Evolutionary conservation across 192 early-diverging fungal species (phyloP), one percentile per base, ranked within the genome.

Genomic region (Martensiomyces pterosporus): DNA sequence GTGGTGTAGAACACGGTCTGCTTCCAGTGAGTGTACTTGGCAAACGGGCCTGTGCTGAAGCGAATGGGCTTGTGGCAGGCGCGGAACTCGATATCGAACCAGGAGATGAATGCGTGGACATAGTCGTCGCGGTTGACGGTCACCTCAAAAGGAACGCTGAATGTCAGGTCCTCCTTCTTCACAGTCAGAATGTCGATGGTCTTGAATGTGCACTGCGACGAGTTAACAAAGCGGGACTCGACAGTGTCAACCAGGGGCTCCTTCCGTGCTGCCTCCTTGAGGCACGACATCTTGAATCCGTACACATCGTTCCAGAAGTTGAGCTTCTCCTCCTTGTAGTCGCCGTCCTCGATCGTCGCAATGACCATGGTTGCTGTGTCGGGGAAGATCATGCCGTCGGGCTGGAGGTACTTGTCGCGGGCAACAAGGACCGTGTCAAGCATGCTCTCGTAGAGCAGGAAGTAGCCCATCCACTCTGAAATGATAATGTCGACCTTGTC

Each of bases 381-480:
- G 41, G 89, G 85, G 77, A 86, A 91, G 74, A 96, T 91, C 64
- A 96, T 79, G 51, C 96, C 96, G 29, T 77, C 86, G n/a, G 85
- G 82, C n/a, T 61, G 61, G 67, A 95, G 83, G 62, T 92, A 99
- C 40, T 82, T 77, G 77, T 99, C 94, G 47, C 97, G 82, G 9
- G 97, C 97, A 47, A 94, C 85, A 32, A 99, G 79, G 9, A 99
- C 93, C n/a, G 97, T 94, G 80, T 98, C 96, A 54, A 99, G 81
- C 97, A 99, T 99, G 64, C 90, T 87, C 79, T 99, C 94, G 75
- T 94, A 97, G 33, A 97, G 75, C 58, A 99, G 82, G 60, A 91
- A 93, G 78, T 99, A 99, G 18, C 97, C 97, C 97, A 99, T 99
- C 97, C 97, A 99, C 59, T 99, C 97, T 4, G 92, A 95, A 48